These are phyloP conservation scores for Tylopilus intermedius DNA, from an alignment of 768 basidiomycete genomes.

Conservation along the genomic window DNA sequence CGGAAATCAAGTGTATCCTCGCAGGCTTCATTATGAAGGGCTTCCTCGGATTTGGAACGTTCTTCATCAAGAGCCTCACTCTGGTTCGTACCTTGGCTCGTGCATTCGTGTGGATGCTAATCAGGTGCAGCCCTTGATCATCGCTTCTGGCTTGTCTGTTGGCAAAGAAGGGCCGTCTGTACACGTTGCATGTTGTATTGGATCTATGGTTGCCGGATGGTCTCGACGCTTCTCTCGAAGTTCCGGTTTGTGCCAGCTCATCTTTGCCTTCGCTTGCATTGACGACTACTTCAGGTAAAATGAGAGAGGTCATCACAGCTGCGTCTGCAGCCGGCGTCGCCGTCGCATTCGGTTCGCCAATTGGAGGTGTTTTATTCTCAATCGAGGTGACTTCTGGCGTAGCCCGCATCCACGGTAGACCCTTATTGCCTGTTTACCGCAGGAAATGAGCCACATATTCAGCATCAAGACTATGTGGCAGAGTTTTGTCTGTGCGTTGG, in stretches of 20 bases:
- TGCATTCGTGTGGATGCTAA: conserved; percentile 10
- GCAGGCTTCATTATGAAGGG: conserved; percentile 98
- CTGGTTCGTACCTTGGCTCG: conserved; percentile 50
- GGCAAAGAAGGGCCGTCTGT: conserved; percentile 99
- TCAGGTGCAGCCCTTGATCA: conserved; percentile 76
- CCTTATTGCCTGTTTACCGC: conserved; percentile 1
- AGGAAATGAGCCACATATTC: conserved; percentile 99
- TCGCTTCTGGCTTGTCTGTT: conserved; percentile 93
- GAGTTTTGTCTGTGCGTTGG: conserved; percentile 94
- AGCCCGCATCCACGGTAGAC: neutral
- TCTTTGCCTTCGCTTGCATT: conserved; percentile 10
- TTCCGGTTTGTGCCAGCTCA: conserved; percentile 55
- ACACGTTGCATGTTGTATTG: conserved; percentile 93
- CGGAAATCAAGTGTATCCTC: conserved; percentile 97
- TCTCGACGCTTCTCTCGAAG: conserved; percentile 82
- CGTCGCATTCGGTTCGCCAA: conserved; percentile 96
- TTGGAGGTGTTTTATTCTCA: conserved; percentile 95
- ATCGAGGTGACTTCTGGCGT: conserved; percentile 65
- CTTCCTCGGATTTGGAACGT: conserved; percentile 84
- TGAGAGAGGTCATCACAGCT: conserved; percentile 88
- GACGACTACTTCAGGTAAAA: conserved; percentile 48
- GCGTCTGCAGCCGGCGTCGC: conserved; percentile 97
- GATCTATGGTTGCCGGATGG: conserved; percentile 79
- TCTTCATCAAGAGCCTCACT: conserved; percentile 90
- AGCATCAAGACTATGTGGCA: conserved; percentile 99